A percentile compares a stretch with the other conserved stretches of the same genome.
Conservation (phyloP, 352 stramenopile genomes). For the Pythium pyrilobum region DNA sequence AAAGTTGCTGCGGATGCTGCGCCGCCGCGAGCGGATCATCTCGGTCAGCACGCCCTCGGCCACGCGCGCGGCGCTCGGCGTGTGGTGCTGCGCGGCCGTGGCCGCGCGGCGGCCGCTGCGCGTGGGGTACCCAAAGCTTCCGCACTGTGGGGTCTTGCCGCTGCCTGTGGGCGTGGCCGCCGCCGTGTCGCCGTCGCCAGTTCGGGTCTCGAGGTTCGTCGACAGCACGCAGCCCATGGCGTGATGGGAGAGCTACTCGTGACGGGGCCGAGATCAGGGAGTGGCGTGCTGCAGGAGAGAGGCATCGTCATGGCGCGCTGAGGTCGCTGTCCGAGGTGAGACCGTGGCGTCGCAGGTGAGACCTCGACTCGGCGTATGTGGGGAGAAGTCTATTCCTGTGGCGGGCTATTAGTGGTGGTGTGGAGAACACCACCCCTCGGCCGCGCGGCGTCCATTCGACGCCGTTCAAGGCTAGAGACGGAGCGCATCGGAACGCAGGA, state of each 20-base stretch:
- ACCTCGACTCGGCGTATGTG: too few relatives aligned
- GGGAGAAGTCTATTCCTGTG: too few relatives aligned
- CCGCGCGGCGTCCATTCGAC: too few relatives aligned
- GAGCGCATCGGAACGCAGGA: conserved; percentile 8
- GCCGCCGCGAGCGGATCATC: conserved; percentile 37
- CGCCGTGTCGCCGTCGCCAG: background rate
- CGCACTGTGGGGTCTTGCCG: background rate
- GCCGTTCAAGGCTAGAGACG: too few relatives aligned
- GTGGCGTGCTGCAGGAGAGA: too few relatives aligned
- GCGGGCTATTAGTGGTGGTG: too few relatives aligned
- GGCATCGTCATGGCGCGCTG: too few relatives aligned
- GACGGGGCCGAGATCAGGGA: too few relatives aligned
- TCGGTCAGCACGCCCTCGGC: conserved; percentile 41
- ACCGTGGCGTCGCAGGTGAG: too few relatives aligned
- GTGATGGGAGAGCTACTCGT: too few relatives aligned
- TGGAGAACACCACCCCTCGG: too few relatives aligned
- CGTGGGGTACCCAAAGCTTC: background rate
- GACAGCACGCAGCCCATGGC: conserved; percentile 16
- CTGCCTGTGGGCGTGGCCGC: background rate
- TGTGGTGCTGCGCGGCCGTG: conserved; percentile 5
- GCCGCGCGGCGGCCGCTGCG: background rate
- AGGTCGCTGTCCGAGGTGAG: too few relatives aligned
- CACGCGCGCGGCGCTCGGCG: conserved; percentile 34
- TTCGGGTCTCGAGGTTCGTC: background rate
- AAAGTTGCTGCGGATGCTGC: conserved; percentile 27